Conservation (phyloP, 306 rosid genomes). For the Abrus pulchellus region DNA sequence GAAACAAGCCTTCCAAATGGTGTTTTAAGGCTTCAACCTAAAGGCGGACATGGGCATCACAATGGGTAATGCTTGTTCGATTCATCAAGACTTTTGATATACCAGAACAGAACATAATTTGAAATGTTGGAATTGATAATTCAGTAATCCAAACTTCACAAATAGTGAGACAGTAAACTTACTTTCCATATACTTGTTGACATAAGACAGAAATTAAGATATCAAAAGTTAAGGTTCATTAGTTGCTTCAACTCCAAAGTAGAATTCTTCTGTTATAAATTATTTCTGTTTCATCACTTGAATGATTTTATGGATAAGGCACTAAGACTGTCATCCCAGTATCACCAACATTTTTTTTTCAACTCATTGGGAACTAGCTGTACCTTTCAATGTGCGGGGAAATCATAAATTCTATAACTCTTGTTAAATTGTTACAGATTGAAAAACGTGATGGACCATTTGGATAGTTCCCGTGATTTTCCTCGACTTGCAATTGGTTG, state of each 20-base stretch:
- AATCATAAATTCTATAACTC: constrained; percentile 40
- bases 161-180: constrained; percentile 25
- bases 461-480: constrained; percentile 83
- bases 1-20: constrained; percentile 98
- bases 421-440: constrained; percentile 62
- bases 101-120: constrained; percentile 24
- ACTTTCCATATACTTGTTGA: constrained; percentile 13
- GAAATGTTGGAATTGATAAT: background rate
- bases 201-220: background rate
- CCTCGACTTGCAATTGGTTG: constrained; percentile 90
- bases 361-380: background rate
- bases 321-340: background rate
- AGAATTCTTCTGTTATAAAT: background rate
- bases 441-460: constrained; percentile 83
- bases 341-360: constrained; percentile 14
- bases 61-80: constrained; percentile 75
- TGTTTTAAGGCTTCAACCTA: constrained; percentile 81
- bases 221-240: background rate
- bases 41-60: constrained; percentile 97
- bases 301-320: constrained; percentile 11
- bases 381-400: constrained; percentile 10
- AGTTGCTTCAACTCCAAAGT: constrained; percentile 30
- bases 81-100: constrained; percentile 11
- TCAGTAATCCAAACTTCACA: background rate
- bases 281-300: background rate